These are phyloP conservation scores for Tubosaeta sp. DNA, from an alignment of 768 basidiomycete species.

Conservation along the genomic window DNA sequence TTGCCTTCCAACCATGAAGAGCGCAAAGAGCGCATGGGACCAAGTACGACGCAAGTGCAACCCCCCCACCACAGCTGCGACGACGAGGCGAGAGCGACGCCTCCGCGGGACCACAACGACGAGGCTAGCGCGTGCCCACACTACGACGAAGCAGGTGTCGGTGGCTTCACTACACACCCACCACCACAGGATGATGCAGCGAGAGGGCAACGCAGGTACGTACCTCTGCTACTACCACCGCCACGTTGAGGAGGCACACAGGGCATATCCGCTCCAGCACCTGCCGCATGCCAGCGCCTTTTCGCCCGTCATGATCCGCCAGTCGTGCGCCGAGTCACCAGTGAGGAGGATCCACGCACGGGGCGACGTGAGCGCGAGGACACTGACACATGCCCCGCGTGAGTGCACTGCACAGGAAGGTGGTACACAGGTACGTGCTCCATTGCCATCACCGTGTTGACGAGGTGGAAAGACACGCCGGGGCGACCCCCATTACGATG, in stretches of 20 bases:
- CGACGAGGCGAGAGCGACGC: too few species aligned
- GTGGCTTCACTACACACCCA: not conserved
- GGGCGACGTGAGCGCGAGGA: slow-evolving; percentile 50
- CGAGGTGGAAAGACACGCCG: too few species aligned
- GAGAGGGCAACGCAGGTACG: not conserved
- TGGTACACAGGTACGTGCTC: too few species aligned
- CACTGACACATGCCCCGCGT: slow-evolving; percentile 50
- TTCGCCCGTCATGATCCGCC: slow-evolving; percentile 45
- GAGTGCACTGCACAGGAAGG: too few species aligned
- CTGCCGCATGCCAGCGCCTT: slow-evolving; percentile 35
- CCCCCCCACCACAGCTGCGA: too few species aligned
- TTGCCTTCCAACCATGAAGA: too few species aligned
- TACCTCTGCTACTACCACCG: not conserved
- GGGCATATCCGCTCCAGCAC: not conserved
- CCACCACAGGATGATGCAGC: not conserved
- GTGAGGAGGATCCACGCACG: slow-evolving; percentile 54
- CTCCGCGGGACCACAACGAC: too few species aligned
- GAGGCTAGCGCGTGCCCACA: not conserved
- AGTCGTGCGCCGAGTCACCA: slow-evolving; percentile 56
- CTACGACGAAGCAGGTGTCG: not conserved
- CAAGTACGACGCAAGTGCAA: too few species aligned
- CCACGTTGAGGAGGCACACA: not conserved
- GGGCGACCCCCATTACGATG: too few species aligned
- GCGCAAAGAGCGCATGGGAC: too few species aligned
- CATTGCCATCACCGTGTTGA: too few species aligned